phyloP scores from a whole-genome alignment of 495 filamentous ascomycete species.

The Aspergillus funiculosus region DNA sequence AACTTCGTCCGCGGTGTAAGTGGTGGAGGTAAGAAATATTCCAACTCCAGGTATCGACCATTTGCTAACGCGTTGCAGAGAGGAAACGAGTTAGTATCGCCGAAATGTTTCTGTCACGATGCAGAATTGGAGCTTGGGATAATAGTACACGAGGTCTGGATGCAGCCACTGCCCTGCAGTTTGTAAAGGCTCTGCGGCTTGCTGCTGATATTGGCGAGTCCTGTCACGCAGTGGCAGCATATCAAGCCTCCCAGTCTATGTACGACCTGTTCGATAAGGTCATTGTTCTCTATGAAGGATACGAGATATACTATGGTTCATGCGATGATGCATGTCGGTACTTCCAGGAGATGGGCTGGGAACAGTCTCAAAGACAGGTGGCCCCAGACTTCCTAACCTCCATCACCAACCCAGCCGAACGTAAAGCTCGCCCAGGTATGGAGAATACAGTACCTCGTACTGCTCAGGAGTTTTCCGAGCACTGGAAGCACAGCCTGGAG shows the following conservation, averaged over 20 bases:
- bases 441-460: conserved; percentile 57
- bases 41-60: conserved; percentile 23
- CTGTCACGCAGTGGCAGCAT: conserved; percentile 65
- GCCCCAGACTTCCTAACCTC: conserved; percentile 65
- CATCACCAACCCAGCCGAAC: conserved; percentile 56
- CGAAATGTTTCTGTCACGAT: conserved; percentile 58
- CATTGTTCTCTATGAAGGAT: conserved; percentile 53
- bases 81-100: conserved; percentile 57
- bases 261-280: conserved; percentile 59
- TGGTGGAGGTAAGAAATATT: conserved; percentile 80
- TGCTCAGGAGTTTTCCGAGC: conserved; percentile 55
- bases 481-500: conserved; percentile 43
- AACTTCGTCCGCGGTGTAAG: conserved; percentile 60
- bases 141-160: conserved; percentile 82
- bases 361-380: conserved; percentile 49
- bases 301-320: conserved; percentile 56
- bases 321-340: conserved; percentile 48
- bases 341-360: conserved; percentile 52
- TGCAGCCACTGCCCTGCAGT: conserved; percentile 72
- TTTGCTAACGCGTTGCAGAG: conserved; percentile 28
- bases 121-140: conserved; percentile 71
- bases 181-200: conserved; percentile 57
- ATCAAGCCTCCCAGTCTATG: conserved; percentile 76
- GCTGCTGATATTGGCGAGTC: conserved; percentile 63
- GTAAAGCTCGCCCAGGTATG: conserved; percentile 50